phyloP scores from a whole-genome alignment of 768 basidiomycete species.

The Serendipita indica region DNA sequence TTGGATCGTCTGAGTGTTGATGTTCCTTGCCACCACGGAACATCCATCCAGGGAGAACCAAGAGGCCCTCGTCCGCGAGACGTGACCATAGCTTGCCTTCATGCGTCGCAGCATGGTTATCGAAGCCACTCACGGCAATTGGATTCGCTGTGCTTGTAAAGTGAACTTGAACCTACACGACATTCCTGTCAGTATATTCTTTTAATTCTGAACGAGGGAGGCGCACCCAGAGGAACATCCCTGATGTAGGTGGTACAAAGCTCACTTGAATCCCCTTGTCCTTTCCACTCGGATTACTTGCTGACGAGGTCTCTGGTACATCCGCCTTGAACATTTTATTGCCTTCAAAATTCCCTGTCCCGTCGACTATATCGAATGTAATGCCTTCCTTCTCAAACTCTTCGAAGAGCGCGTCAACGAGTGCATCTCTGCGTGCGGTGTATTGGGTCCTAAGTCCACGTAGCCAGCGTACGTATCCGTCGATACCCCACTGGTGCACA shows the following conservation, averaged over 20 bases:
- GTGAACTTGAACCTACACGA: slow-evolving; percentile 42
- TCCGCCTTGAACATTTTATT: slow-evolving; percentile 32
- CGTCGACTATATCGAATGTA: slow-evolving; percentile 14
- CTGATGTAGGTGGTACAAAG: slow-evolving; percentile 62
- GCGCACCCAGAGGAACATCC: slow-evolving; percentile 69
- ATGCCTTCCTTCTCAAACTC: slow-evolving; percentile 25
- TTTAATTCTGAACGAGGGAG: too few relatives aligned
- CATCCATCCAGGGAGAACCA: slow-evolving; percentile 46
- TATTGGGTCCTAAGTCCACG: slow-evolving; percentile 49
- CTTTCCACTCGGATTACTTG: slow-evolving; percentile 15
- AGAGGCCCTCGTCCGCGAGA: slow-evolving; percentile 44
- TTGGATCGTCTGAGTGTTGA: slow-evolving; percentile 16
- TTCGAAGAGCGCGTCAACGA: slow-evolving; percentile 49
- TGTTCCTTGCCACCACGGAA: slow-evolving; percentile 22
- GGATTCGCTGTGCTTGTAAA: slow-evolving; percentile 40
- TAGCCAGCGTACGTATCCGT: slow-evolving; percentile 67
- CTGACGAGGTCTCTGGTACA: slow-evolving; percentile 23
- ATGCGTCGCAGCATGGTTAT: slow-evolving; percentile 25
- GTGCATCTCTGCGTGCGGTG: slow-evolving; percentile 39
- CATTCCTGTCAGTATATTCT: too few relatives aligned
- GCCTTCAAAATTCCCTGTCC: slow-evolving; percentile 22
- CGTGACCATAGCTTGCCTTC: slow-evolving; percentile 47
- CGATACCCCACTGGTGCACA: slow-evolving; percentile 43
- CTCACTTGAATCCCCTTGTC: slow-evolving; percentile 34
- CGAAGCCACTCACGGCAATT: slow-evolving; percentile 22